Percentiles rank a stretch among this genome's conserved stretches.
phyloP scores from a whole-genome alignment of 202 grass and related monocot species.

The Digitaria exilis region DNA sequence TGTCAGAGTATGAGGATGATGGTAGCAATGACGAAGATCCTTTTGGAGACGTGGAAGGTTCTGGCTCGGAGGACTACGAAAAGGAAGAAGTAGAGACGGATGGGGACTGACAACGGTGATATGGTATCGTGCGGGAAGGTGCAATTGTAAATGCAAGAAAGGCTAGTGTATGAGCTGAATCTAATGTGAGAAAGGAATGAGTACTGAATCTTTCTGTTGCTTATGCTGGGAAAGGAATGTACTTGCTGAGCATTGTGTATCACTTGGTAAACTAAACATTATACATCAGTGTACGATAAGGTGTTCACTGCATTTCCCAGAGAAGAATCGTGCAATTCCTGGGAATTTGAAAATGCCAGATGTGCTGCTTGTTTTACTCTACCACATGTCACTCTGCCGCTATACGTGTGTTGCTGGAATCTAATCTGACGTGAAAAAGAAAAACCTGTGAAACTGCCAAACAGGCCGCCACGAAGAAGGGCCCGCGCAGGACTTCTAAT shows the following conservation, averaged over 20 bases:
- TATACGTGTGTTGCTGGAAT: too few species aligned
- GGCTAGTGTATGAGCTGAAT: neutral
- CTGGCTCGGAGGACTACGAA: conserved; percentile 35
- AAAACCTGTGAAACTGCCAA: too few species aligned
- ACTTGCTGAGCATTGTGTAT: neutral
- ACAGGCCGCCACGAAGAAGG: too few species aligned
- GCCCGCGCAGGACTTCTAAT: too few species aligned
- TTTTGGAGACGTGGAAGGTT: conserved; percentile 39
- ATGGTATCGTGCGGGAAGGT: neutral
- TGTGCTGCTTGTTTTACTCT: neutral
- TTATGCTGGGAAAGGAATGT: neutral
- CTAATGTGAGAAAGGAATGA: neutral
- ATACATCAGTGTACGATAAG: neutral
- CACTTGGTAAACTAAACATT: neutral
- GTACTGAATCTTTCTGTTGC: neutral
- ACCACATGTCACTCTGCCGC: too few species aligned
- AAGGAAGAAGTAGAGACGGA: conserved; percentile 47
- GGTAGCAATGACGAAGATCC: conserved; percentile 22
- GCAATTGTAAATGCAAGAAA: neutral
- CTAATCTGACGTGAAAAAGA: too few species aligned
- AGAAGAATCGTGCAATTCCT: neutral
- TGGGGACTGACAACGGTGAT: neutral
- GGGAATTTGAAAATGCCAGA: neutral
- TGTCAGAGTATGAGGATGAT: conserved; percentile 51
- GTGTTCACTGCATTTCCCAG: neutral